phyloP scores from a whole-genome alignment of 345 rosid species.

The Physaria fendleri region DNA sequence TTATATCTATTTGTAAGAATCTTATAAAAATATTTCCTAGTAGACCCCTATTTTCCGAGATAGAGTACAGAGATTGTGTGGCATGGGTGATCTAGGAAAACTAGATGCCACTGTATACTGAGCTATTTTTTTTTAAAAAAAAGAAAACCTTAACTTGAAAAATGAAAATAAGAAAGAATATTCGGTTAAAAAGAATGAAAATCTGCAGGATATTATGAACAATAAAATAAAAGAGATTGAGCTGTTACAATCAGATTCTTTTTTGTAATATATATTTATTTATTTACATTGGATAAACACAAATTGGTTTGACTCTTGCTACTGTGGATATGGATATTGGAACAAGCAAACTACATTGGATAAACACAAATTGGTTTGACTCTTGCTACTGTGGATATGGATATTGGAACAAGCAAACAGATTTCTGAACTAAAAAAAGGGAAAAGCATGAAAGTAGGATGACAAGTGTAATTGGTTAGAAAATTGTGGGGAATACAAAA shows the following conservation, averaged over 20 bases:
- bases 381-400: not conserved
- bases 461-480: not conserved
- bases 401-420: not conserved
- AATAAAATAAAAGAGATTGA: not conserved
- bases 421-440: not conserved
- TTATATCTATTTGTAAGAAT: not conserved
- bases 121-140: not conserved
- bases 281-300: not conserved
- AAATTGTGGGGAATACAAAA: not conserved
- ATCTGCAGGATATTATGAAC: too few species aligned
- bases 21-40: not conserved
- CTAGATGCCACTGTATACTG: not conserved
- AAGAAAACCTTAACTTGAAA: not conserved
- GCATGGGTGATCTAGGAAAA: constrained; percentile 1
- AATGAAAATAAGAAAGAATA: not conserved
- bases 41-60: not conserved
- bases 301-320: not conserved
- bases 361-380: not conserved
- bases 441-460: not conserved
- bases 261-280: not conserved
- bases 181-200: not conserved
- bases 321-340: not conserved
- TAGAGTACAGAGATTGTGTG: not conserved
- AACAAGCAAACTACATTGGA: not conserved
- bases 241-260: not conserved